phyloP scores from a whole-genome alignment of 1,284 basidiomycete species.

The Ustilago nuda region DNA sequence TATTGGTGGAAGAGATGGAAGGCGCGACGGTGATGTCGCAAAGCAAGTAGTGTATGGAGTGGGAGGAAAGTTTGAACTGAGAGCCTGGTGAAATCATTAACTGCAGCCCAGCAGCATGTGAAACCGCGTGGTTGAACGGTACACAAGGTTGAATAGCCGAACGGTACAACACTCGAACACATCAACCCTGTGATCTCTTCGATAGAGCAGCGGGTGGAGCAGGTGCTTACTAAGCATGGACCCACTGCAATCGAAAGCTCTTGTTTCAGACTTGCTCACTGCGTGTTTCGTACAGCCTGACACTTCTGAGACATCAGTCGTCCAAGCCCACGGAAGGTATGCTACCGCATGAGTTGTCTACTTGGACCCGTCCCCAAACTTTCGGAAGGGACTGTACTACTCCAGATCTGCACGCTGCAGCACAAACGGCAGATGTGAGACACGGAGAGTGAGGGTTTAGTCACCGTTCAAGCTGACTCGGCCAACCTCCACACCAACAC shows the following conservation, averaged over 20 bases:
- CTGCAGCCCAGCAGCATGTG: slow-evolving; percentile 1
- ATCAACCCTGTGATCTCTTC: too few relatives aligned
- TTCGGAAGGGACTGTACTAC: neutral
- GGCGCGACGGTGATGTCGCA: neutral
- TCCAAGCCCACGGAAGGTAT: too few relatives aligned
- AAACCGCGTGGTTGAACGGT: slow-evolving; percentile 2
- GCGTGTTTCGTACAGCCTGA: too few relatives aligned
- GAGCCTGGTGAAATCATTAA: neutral
- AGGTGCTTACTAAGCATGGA: too few relatives aligned
- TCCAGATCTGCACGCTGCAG: neutral
- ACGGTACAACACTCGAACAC: neutral
- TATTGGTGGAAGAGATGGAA: neutral
- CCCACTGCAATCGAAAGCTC: too few relatives aligned
- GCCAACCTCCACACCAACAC: slow-evolving; percentile 41
- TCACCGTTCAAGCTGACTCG: slow-evolving; percentile 1
- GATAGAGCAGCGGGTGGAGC: too few relatives aligned
- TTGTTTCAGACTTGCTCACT: too few relatives aligned
- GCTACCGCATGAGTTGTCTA: too few relatives aligned
- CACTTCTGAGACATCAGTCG: too few relatives aligned
- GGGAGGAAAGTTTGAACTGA: neutral
- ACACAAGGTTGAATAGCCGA: neutral
- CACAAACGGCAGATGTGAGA: neutral
- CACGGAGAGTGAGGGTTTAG: neutral
- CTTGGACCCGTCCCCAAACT: too few relatives aligned
- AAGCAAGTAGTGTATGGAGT: neutral